Conservation (phyloP, 768 basidiomycete species). For the Lactarius sp. region DNA sequence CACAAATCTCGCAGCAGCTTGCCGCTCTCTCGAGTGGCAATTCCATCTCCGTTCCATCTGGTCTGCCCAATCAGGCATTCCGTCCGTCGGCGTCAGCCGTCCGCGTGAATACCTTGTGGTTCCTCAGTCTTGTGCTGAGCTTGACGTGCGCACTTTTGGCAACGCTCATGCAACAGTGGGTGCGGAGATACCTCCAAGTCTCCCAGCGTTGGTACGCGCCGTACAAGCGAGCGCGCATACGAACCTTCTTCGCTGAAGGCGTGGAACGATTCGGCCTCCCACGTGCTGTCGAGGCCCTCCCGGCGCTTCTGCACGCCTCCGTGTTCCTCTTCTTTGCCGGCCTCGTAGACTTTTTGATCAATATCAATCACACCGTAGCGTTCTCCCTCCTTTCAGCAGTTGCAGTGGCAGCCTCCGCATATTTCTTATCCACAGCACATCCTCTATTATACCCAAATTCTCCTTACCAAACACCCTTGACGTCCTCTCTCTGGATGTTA, state of each 20-base stretch:
- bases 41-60: constrained; percentile 6
- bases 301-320: constrained; percentile 21
- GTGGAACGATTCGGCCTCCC: constrained; percentile 22
- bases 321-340: constrained; percentile 26
- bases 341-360: constrained; percentile 19
- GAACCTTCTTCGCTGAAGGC: constrained; percentile 22
- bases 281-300: constrained; percentile 22
- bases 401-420: constrained; percentile 5
- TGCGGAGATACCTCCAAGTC: constrained; percentile 19
- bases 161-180: constrained; percentile 26
- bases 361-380: constrained; percentile 18
- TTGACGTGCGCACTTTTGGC: constrained; percentile 23
- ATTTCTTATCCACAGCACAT: constrained; percentile 13
- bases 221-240: constrained; percentile 22
- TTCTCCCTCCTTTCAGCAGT: constrained; percentile 17
- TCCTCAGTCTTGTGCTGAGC: constrained; percentile 21
- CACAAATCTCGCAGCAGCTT: constrained; percentile 23
- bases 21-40: constrained; percentile 6
- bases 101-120: constrained; percentile 23
- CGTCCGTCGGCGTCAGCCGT: constrained; percentile 7
- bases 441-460: constrained; percentile 19
- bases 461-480: constrained; percentile 24
- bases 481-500: constrained; percentile 11
- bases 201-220: constrained; percentile 18
- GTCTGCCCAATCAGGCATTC: constrained; percentile 2